phyloP scores from a whole-genome alignment of 2,329 filamentous ascomycete species.

The Fonsecaea pugnacius region DNA sequence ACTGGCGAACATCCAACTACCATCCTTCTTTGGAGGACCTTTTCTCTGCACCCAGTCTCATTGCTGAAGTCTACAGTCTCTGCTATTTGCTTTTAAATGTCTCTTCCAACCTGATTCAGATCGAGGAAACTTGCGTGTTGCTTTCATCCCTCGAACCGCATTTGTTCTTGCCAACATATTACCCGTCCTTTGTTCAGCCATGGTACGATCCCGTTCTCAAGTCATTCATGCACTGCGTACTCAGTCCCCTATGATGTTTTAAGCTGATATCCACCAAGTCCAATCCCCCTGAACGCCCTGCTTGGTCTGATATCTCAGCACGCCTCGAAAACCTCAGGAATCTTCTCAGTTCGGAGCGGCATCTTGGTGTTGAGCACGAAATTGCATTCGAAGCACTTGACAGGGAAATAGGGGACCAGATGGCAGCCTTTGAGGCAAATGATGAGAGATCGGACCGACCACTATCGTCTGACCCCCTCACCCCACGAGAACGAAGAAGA shows the following conservation, averaged over 20 bases:
- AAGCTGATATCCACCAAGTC: conserved; percentile 41
- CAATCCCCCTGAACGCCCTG: conserved; percentile 36
- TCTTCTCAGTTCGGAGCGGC: conserved; percentile 45
- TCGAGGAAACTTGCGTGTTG: background rate
- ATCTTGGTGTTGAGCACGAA: conserved; percentile 40
- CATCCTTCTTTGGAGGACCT: conserved; percentile 8
- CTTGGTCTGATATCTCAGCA: conserved; percentile 37
- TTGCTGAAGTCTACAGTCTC: background rate
- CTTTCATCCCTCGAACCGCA: background rate
- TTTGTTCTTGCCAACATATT: background rate
- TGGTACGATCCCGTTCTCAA: conserved; percentile 38
- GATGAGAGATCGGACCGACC: conserved; percentile 33
- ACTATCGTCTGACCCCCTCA: background rate
- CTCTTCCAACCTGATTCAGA: background rate
- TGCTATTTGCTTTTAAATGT: background rate
- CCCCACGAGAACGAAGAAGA: conserved; percentile 29
- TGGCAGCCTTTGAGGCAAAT: conserved; percentile 44
- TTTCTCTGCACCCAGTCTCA: background rate
- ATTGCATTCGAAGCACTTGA: conserved; percentile 48
- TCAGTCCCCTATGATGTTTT: conserved; percentile 10
- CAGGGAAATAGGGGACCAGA: conserved; percentile 44
- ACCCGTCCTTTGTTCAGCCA: conserved; percentile 22
- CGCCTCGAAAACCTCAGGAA: conserved; percentile 46
- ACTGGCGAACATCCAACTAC: conserved; percentile 27
- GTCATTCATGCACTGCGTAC: conserved; percentile 27